Conservation (phyloP, 192 early-diverging fungal species). For the Linnemannia hyalina region DNA sequence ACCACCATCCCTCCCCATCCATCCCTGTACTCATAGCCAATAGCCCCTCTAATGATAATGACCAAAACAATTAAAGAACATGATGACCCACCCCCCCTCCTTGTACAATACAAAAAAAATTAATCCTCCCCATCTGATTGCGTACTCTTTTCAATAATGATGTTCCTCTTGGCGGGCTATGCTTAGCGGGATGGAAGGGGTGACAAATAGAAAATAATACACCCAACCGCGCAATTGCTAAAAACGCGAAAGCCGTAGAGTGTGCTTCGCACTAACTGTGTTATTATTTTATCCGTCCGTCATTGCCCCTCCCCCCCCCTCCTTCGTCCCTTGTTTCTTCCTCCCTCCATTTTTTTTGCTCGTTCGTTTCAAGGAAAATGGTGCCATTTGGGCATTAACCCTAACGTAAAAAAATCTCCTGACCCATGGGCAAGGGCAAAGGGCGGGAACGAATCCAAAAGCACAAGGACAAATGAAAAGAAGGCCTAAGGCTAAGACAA, state of each 20-base stretch:
- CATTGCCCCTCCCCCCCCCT: background rate
- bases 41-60: background rate
- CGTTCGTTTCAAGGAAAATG: background rate
- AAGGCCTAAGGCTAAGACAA: background rate
- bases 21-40: background rate
- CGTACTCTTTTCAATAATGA: background rate
- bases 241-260: background rate
- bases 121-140: background rate
- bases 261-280: background rate
- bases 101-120: background rate
- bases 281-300: background rate
- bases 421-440: background rate
- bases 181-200: too few species aligned
- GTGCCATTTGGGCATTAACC: background rate
- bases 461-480: background rate
- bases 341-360: background rate
- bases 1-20: background rate
- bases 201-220: background rate
- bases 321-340: background rate
- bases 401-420: background rate
- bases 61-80: background rate
- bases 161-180: too few species aligned
- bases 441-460: background rate
- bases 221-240: background rate
- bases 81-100: background rate